Evolutionary conservation across 164 flowering plant genomes (phyloP), one percentile per base, ranked within the genome.

Genomic region (Cinnamomum micranthum): DNA sequence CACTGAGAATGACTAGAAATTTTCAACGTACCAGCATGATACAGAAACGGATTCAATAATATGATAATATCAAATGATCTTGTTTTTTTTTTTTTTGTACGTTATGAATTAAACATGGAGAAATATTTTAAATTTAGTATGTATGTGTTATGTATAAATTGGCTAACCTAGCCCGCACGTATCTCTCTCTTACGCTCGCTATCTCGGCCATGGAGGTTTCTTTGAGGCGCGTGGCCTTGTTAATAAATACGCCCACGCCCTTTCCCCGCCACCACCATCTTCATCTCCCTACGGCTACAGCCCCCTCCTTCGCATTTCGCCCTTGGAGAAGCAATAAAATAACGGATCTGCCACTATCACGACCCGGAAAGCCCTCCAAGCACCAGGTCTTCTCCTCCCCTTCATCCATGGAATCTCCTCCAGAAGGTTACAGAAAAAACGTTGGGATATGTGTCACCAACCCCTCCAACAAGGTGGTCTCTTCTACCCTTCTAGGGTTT

Each of bases 401-500:
- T 2, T 80, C 85, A 47, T 70, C 91, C 72, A 90, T 90, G 92
- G 98, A 93, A 22, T 24, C 83, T 78, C 90, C 96, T 41, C 99
- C 98, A 0, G 81, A 80, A 65, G 99, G 98, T 50, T 95, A 93
- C 73, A 77, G 98, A 71, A 87, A 85, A 80, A 95, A 93, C 74
- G 98, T 91, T 0, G 98, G 99, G 28, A 85, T 95, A 71, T 95
- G 98, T 75, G 94, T 95, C 74, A 79, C 93, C 69, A 88, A 85
- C 74, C 77, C 86, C 10, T 83, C 88, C 20, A 88, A 87, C 73
- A 85, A 90, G 93, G 97, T 90, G 6, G 2, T 13, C 13, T 28
- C 72, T 50, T 41, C 65, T 41, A 19, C 22, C 50, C 65, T 10
- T 64, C 31, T 58, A 47, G 2, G 65, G 50, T 5, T 22, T 68